Evolutionary conservation across 495 filamentous ascomycete genomes (phyloP), one percentile per base, ranked within the genome.

Genomic region (Penicillium nucicola): DNA sequence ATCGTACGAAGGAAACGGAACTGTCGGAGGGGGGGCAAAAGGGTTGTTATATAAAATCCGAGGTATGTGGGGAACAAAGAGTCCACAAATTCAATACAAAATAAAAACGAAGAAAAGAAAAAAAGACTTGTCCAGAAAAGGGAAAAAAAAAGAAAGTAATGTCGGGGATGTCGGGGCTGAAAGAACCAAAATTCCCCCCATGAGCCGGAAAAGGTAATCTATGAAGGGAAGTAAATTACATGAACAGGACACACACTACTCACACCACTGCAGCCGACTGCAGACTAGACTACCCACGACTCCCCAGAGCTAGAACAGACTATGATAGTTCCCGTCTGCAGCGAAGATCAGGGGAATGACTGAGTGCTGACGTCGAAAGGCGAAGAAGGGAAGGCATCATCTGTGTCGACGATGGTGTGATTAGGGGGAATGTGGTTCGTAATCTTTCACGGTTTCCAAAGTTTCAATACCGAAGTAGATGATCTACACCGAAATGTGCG

Each of bases 361-460:
- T 45, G 35, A 42, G 50, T 8, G 45, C 48, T 64, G 61, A 64
- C 61, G 61, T 64, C 53, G 55, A 44, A 35, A 46, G 34, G 56
- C 54, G 61, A 61, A 49, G 49, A 35, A 48, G 37, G 37, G 59
- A 73, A 68, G 58, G 60, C 55, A 61, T 60, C 64, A 74, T 72
- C 49, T n/a, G 52, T 38, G 43, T 49, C 52, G 55, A 48, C 61
- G 69, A 74, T 74, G 71, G 68, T 74, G 71, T 72, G 69, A 74
- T 74, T 60, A n/a, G 49, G 41, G 28, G 38, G 35, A 50, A 23
- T n/a, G 18, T n/a, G 25, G 23, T 2, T 8, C 38, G 34, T n/a
- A 30, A 17, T 12, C 8, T 35, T 48, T n/a, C n/a, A n/a, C n/a
- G n/a, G n/a, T n/a, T n/a, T n/a, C n/a, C n/a, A 48, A 32, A 12